Base-by-base conservation (phyloP, 73 alveolate species). In the Paramecium pentaurelia region DNA sequence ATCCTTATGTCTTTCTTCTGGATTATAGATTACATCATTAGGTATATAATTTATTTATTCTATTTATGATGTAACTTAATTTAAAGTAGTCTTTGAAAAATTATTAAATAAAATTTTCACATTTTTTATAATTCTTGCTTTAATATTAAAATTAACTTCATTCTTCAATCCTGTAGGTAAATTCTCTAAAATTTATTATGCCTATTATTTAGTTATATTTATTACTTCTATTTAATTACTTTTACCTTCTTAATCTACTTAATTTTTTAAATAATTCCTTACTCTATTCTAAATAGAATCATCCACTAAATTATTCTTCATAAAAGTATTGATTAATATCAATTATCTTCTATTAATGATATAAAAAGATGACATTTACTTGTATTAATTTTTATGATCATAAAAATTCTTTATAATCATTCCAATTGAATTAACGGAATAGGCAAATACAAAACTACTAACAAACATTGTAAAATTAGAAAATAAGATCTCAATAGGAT, bases 391-490 rank as follows among this genome's bases (percentile, higher is more conserved):
- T 80, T 47, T 80, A 20, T 60, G 30, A 49, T 80, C 91, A 47
- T 70, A 60, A 4, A 89, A 40, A 27, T 89, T 83, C 37, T 71
- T 60, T 10, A 89, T 47, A 6, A 89, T 87, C 86, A 71, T 47
- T 1, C 94, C 94, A 1, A 89, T 89, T 1, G 94, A 60, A 73
- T 89, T 89, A 32, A 89, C 20, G 18, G 89, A 42, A 71, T 71
- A 89, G 0, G 94, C 94, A 89, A 71, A 89, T 2, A 89, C 92
- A 12, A 89, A 60, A 18, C 92, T 64, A 14, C 88, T 45, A 9
- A 70, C 40, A 47, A 89, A 71, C 94, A 89, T 89, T 7, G 92
- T 70, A 25, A 83, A 58, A 27, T 60, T 71, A 14, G 94, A 47
- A 73, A 89, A 71, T 16, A 47, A 18, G 3, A 71, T 71, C 51